Evolutionary conservation across 306 rosid genomes (phyloP).

Genomic region (Prunus padus): DNA sequence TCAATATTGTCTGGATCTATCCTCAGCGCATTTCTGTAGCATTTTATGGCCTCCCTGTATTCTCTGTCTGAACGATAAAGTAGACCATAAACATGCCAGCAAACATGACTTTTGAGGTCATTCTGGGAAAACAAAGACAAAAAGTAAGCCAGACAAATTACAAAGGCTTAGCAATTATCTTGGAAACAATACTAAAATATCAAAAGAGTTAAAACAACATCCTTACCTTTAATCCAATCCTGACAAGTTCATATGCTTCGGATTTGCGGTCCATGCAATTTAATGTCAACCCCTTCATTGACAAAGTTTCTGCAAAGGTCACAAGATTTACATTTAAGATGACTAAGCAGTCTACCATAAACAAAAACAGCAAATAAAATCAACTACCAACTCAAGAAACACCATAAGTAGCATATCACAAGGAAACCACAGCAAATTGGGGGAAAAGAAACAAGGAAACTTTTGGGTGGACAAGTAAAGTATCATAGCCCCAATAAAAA

Average conservation of each 20-base stretch:
- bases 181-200: conserved; percentile 3
- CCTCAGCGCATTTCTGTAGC: conserved; percentile 88
- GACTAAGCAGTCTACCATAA: not conserved
- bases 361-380: not conserved
- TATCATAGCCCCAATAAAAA: not conserved
- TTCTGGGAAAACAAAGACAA: conserved; percentile 55
- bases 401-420: not conserved
- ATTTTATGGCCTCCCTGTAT: conserved; percentile 95
- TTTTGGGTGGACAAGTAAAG: not conserved
- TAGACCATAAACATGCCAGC: conserved; percentile 99
- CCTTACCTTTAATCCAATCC: conserved; percentile 86
- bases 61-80: conserved; percentile 98
- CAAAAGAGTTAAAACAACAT: conserved; percentile 16
- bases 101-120: conserved; percentile 98
- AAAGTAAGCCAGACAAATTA: conserved; percentile 18
- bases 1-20: conserved; percentile 98
- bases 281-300: conserved; percentile 97
- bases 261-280: conserved; percentile 98
- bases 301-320: conserved; percentile 76
- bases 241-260: conserved; percentile 97
- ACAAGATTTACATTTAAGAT: not conserved
- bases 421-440: not conserved
- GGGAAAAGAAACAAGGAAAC: not conserved
- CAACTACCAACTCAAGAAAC: not conserved
- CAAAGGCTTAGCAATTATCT: conserved; percentile 13